These are phyloP conservation scores for Zymoseptoria crescenta DNA, from an alignment of 2,329 filamentous ascomycete species.

Conservation along the genomic window DNA sequence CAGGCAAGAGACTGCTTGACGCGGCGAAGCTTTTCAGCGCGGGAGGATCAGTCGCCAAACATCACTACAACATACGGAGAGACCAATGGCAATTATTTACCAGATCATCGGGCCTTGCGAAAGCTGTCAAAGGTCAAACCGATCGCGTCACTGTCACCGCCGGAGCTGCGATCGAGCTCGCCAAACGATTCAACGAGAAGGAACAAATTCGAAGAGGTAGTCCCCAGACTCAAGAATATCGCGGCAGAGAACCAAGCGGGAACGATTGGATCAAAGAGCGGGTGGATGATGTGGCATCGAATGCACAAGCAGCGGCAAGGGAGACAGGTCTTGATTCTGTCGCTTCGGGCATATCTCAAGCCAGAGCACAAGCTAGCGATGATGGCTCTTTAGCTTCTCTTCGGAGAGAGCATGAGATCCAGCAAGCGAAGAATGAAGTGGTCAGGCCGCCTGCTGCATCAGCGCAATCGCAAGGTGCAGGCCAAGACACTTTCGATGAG, in stretches of 20 bases:
- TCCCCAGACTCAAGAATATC: slow-evolving; percentile 2
- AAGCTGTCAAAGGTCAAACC: slow-evolving; percentile 53
- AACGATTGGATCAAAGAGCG: slow-evolving; percentile 1
- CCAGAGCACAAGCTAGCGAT: slow-evolving; percentile 20
- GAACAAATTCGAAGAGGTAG: slow-evolving; percentile 5
- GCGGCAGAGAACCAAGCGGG: slow-evolving; percentile 3
- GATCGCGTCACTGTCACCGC: slow-evolving; percentile 55
- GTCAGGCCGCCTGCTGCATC: slow-evolving; percentile 39
- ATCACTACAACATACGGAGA: slow-evolving; percentile 52
- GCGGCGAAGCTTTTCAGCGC: slow-evolving; percentile 45
- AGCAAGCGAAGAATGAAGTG: slow-evolving; percentile 44
- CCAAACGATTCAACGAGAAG: slow-evolving; percentile 49
- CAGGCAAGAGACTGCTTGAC: slow-evolving; percentile 45
- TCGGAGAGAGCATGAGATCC: slow-evolving; percentile 33
- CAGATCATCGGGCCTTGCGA: slow-evolving; percentile 57
- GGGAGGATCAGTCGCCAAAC: slow-evolving; percentile 38
- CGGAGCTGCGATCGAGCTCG: slow-evolving; percentile 53
- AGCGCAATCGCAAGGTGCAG: slow-evolving; percentile 22
- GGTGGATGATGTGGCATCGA: not conserved
- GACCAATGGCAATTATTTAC: slow-evolving; percentile 57
- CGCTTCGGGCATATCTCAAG: not conserved
- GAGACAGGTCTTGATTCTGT: slow-evolving; percentile 3
- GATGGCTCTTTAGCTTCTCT: slow-evolving; percentile 31
- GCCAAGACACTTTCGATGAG: slow-evolving; percentile 50
- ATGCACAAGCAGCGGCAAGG: not conserved